A percentile compares a stretch with the other conserved stretches of the same genome.
These are phyloP conservation scores for Lipomyces spencermartinsiae DNA, from an alignment of 805 yeast genomes.

Conservation along the genomic window DNA sequence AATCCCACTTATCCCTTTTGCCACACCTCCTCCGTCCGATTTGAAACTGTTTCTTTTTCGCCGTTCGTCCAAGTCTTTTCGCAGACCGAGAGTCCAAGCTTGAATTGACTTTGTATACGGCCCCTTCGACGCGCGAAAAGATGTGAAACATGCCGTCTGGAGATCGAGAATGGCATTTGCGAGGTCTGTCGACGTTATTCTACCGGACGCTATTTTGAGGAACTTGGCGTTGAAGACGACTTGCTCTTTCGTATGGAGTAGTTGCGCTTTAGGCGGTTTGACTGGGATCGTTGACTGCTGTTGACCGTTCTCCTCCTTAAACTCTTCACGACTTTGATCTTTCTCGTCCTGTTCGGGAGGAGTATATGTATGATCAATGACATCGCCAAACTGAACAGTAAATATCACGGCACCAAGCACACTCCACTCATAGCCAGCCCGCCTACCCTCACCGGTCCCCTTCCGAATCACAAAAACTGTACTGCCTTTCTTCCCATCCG, in stretches of 20 bases:
- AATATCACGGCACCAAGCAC: slow-evolving; percentile 26
- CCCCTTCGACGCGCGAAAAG: slow-evolving; percentile 1
- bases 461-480: background rate
- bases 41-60: slow-evolving; percentile 2
- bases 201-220: slow-evolving; percentile 14
- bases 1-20: background rate
- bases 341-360: background rate
- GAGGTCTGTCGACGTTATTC: slow-evolving; percentile 1
- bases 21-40: background rate
- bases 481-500: background rate
- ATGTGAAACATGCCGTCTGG: slow-evolving; percentile 18
- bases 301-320: background rate
- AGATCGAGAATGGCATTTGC: slow-evolving; percentile 15
- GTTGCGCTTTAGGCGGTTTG: background rate
- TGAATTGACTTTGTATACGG: slow-evolving; percentile 14
- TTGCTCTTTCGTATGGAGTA: background rate
- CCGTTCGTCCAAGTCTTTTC: background rate
- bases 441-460: background rate
- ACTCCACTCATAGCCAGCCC: slow-evolving; percentile 15
- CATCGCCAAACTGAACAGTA: slow-evolving; percentile 21
- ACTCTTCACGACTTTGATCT: slow-evolving; percentile 3
- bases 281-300: too few species aligned
- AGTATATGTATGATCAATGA: slow-evolving; percentile 7
- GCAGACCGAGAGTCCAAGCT: slow-evolving; percentile 11
- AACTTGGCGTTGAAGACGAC: slow-evolving; percentile 15